Evolutionary conservation across 257 asterid species (phyloP), one percentile per base, ranked within the genome.

Genomic region (Capsicum baccatum): DNA sequence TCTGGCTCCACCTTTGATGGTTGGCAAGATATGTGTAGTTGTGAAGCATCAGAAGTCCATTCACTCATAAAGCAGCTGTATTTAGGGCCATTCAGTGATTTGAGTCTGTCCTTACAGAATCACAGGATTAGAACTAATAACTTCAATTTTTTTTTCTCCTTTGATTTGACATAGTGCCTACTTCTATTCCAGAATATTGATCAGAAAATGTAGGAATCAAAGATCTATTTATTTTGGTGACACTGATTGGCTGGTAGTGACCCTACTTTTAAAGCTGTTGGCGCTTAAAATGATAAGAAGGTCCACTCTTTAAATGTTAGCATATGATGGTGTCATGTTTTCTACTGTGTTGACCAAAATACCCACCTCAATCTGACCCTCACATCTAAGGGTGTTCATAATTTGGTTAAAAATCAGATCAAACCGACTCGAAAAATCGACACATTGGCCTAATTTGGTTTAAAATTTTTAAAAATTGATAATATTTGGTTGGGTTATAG

Each of bases 91-190:
- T 39, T 39, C 4, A 39, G 44, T 39, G 44, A 39, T 39, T 39
- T 39, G 44, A 39, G 44, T 39, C 44, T 39, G 4, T 39, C 44
- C 3, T 39, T 39, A 2, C 44, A 39, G 44, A 39, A 39, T 4
- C 44, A 39, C 44, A 0, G 44, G 5, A 26, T 26, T 26, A 26
- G 33, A 26, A 26, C 33, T 26, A 26, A 26, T 26, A 39, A 39
- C 44, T 4, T 39, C 3, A 17, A 17, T 17, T 3, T 42, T 3
- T 42, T 17, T 39, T 69, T 42, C 37, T 44, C 17, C 13, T 47
- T 71, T 71, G 79, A 42, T 71, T 78, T 76, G 81, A 78, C 15
- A 54, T 78, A 9, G 48, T 78, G 50, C 81, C 62, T 33, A 50
- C 81, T 74, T 8, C 19, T 26, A 50, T 14, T 14, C 6, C 64